These are phyloP conservation scores for Trypethelium eluteriae DNA, from an alignment of 495 filamentous ascomycete species.

Conservation along the genomic window DNA sequence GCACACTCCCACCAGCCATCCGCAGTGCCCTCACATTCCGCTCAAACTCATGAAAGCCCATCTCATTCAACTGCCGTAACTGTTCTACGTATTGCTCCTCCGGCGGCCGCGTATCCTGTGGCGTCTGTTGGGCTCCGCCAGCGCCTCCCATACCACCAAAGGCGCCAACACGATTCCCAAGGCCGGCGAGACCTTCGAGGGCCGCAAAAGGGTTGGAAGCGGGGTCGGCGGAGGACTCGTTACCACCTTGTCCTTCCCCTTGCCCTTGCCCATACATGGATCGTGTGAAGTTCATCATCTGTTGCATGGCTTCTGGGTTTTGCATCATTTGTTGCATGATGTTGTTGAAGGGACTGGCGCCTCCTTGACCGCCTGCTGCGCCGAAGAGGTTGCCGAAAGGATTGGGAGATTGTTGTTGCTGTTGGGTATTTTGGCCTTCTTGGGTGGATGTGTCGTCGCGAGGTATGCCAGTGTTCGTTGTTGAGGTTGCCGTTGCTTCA, in stretches of 20 bases:
- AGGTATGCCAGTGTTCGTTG: not conserved
- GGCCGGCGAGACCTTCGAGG: slow-evolving; percentile 17
- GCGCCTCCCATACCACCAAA: slow-evolving; percentile 17
- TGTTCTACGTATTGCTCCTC: slow-evolving; percentile 91
- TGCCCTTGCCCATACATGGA: slow-evolving; percentile 32
- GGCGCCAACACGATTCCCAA: slow-evolving; percentile 16
- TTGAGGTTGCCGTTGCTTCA: slow-evolving; percentile 7
- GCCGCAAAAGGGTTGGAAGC: slow-evolving; percentile 17
- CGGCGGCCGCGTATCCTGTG: slow-evolving; percentile 70
- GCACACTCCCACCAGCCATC: slow-evolving; percentile 84
- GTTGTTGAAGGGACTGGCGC: slow-evolving; percentile 36
- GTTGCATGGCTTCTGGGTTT: slow-evolving; percentile 37
- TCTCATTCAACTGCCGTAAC: slow-evolving; percentile 89
- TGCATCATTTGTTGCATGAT: slow-evolving; percentile 38
- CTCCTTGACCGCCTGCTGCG: slow-evolving; percentile 28
- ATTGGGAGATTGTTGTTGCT: slow-evolving; percentile 38
- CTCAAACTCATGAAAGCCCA: slow-evolving; percentile 98
- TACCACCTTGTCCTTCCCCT: slow-evolving; percentile 32
- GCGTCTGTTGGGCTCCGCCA: slow-evolving; percentile 37
- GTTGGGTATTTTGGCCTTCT: not conserved
- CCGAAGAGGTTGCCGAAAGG: slow-evolving; percentile 50
- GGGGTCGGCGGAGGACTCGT: slow-evolving; percentile 13
- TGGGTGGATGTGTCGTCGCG: not conserved
- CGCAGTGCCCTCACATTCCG: slow-evolving; percentile 82
- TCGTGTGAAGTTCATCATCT: slow-evolving; percentile 41